These are phyloP conservation scores for Malbranchea zuffiana DNA, from an alignment of 2,329 filamentous ascomycete species.

Conservation along the genomic window DNA sequence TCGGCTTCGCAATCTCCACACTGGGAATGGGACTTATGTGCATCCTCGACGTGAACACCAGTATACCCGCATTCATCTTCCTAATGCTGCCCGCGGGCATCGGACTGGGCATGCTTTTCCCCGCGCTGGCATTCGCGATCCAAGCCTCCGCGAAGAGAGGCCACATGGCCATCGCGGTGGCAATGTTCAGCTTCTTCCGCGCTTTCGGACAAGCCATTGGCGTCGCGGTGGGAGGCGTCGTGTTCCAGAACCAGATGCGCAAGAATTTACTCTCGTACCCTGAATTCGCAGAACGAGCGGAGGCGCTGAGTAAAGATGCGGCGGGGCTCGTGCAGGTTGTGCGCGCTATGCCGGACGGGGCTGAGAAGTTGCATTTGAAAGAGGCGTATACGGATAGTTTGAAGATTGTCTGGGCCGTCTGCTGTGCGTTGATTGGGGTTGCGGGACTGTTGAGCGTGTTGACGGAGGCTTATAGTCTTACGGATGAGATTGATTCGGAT, in stretches of 20 bases:
- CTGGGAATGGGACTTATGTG: constrained; percentile 45
- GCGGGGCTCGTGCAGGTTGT: constrained; percentile 50
- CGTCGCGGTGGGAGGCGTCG: constrained; percentile 55
- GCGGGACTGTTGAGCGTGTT: constrained; percentile 43
- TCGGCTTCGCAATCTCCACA: constrained; percentile 51
- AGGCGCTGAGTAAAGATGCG: constrained; percentile 46
- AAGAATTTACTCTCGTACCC: constrained; percentile 41
- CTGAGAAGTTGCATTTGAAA: constrained; percentile 36
- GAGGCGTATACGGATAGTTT: constrained; percentile 45
- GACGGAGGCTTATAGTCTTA: constrained; percentile 42
- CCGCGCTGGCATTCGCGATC: constrained; percentile 51
- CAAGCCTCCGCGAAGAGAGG: constrained; percentile 49
- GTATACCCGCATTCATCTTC: constrained; percentile 47
- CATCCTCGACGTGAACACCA: constrained; percentile 34
- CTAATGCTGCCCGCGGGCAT: constrained; percentile 50
- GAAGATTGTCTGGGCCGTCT: constrained; percentile 46
- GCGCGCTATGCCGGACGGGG: constrained; percentile 40
- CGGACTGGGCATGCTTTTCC: constrained; percentile 55
- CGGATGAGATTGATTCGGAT: constrained; percentile 38
- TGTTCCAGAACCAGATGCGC: constrained; percentile 57
- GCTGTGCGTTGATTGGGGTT: constrained; percentile 43
- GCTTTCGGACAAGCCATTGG: constrained; percentile 55
- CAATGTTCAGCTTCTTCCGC: constrained; percentile 57
- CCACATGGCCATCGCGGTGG: constrained; percentile 50
- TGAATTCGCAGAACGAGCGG: constrained; percentile 38